These are phyloP conservation scores for Kondoa subrosea DNA, from an alignment of 768 basidiomycete species.

Conservation along the genomic window DNA sequence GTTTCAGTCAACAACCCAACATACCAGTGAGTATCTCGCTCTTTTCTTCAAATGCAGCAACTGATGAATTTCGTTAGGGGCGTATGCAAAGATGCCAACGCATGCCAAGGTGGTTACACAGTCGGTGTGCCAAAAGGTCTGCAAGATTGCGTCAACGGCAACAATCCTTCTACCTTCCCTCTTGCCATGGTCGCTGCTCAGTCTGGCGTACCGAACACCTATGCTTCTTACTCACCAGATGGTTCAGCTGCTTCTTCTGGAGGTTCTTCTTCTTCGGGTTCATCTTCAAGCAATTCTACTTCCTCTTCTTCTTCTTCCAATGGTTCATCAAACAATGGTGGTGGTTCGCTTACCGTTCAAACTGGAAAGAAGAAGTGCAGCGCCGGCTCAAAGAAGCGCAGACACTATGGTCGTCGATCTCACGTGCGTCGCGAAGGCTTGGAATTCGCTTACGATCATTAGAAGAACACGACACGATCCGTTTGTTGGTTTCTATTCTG, in stretches of 20 bases:
- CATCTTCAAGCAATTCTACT: not conserved
- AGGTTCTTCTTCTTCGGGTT: not conserved
- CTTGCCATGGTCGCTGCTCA: not conserved
- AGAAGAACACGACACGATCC: too few relatives aligned
- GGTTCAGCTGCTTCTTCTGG: not conserved
- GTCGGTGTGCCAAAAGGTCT: constrained; percentile 3
- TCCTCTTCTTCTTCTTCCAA: not conserved
- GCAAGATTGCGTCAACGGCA: not conserved
- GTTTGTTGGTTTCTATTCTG: not conserved
- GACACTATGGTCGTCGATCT: not conserved
- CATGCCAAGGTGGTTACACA: not conserved
- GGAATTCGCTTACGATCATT: not conserved
- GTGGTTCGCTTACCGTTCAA: not conserved
- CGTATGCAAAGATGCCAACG: not conserved
- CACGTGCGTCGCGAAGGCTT: not conserved
- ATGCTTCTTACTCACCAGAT: not conserved
- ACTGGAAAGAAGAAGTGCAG: not conserved
- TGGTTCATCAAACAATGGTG: not conserved
- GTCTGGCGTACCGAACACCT: not conserved
- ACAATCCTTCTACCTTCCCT: not conserved
- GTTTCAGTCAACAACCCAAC: not conserved
- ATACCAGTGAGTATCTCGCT: not conserved
- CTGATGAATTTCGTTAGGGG: not conserved
- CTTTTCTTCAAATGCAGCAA: not conserved
- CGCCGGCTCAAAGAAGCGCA: not conserved